Conservation (phyloP, 306 rosid genomes). For the Chamaecrista fasciculata region DNA sequence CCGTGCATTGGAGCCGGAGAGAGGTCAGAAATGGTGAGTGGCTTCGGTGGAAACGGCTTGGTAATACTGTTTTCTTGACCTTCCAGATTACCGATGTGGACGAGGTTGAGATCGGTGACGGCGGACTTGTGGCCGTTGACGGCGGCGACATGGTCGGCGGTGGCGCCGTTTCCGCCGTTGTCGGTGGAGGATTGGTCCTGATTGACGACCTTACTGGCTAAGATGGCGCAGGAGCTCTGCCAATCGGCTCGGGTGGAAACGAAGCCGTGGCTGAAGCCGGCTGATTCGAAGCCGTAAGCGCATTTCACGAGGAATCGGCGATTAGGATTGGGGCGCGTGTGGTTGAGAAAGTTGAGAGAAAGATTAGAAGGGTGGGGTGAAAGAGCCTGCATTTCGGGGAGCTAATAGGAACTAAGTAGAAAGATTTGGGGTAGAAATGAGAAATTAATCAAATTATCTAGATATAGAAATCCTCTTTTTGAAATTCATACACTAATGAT, state of each 20-base stretch:
- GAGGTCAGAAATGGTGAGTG: slow-evolving; percentile 74
- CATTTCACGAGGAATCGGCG: slow-evolving; percentile 50
- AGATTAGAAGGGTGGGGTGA: slow-evolving; percentile 34
- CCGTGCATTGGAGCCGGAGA: slow-evolving; percentile 98
- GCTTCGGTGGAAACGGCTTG: slow-evolving; percentile 45
- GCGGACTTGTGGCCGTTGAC: slow-evolving; percentile 67
- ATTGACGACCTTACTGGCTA: slow-evolving; percentile 65
- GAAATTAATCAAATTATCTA: too few species aligned
- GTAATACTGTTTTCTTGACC: slow-evolving; percentile 4
- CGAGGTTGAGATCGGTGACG: slow-evolving; percentile 57
- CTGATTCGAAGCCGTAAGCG: slow-evolving; percentile 49
- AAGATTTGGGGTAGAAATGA: background rate
- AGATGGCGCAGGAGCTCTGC: slow-evolving; percentile 86
- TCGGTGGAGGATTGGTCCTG: slow-evolving; percentile 44
- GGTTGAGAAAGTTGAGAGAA: slow-evolving; percentile 24
- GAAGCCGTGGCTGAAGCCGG: slow-evolving; percentile 41
- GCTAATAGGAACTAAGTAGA: background rate
- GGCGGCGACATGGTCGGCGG: slow-evolving; percentile 33
- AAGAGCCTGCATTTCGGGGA: slow-evolving; percentile 55
- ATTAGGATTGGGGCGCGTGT: background rate
- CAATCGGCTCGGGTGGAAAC: slow-evolving; percentile 64
- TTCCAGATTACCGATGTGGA: slow-evolving; percentile 41
- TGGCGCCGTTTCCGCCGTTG: slow-evolving; percentile 18
- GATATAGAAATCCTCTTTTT: too few species aligned
- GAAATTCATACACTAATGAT: too few species aligned